Percentiles rank a stretch among this genome's conserved stretches.
phyloP scores from a whole-genome alignment of 2,329 filamentous ascomycete genomes.

The Penicillium crustosum region DNA sequence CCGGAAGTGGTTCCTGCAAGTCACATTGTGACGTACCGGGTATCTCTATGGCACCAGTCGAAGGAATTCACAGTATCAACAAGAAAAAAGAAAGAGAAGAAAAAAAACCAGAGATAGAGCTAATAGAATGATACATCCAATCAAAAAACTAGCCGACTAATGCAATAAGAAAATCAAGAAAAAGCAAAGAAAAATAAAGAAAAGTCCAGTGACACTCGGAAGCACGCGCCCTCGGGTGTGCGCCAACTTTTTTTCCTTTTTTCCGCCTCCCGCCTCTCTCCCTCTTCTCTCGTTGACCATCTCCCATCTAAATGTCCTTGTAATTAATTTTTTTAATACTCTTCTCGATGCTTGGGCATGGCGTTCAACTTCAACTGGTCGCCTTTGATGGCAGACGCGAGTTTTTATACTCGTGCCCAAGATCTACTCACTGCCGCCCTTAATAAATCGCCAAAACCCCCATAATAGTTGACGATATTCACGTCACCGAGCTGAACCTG shows the following conservation, averaged over 20 bases:
- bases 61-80: neutral
- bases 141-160: too few species aligned
- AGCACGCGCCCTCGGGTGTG: constrained; percentile 8
- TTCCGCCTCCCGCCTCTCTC: constrained; percentile 9
- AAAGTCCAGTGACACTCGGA: neutral
- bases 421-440: constrained; percentile 92
- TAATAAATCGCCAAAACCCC: constrained; percentile 96
- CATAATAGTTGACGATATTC: constrained; percentile 98
- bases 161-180: neutral
- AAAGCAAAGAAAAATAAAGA: neutral
- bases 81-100: neutral
- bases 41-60: neutral
- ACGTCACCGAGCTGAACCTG: constrained; percentile 96
- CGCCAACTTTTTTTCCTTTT: constrained; percentile 1
- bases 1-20: constrained; percentile 13
- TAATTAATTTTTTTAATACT: constrained; percentile 2
- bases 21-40: constrained; percentile 10
- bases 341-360: constrained; percentile 58
- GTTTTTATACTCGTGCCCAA: constrained; percentile 84
- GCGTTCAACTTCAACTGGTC: constrained; percentile 99
- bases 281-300: neutral
- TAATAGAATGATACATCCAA: neutral
- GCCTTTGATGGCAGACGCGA: constrained; percentile 91
- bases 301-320: constrained; percentile 2
- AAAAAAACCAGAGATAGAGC: neutral